Conservation (phyloP, 768 basidiomycete species). For the Calocybe indica region DNA sequence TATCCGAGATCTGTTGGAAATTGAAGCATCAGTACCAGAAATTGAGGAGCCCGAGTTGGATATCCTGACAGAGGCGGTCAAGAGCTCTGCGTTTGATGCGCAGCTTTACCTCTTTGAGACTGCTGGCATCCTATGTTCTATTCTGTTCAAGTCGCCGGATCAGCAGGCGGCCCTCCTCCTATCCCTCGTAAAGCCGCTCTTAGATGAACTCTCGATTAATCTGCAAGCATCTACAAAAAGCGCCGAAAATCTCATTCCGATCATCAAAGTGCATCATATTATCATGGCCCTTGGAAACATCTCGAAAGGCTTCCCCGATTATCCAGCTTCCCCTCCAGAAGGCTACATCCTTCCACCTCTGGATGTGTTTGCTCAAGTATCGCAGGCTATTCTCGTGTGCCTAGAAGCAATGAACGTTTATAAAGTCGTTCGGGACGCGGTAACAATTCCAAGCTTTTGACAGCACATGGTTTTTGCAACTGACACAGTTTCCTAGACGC, state of each 20-base stretch:
- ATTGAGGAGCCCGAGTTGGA: constrained; percentile 69
- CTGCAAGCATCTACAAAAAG: constrained; percentile 51
- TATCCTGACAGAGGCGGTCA: constrained; percentile 74
- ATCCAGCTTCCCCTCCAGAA: constrained; percentile 61
- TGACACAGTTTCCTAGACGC: constrained; percentile 47
- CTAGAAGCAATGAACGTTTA: constrained; percentile 85
- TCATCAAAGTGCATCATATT: constrained; percentile 85
- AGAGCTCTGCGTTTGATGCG: constrained; percentile 73
- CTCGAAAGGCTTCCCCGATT: constrained; percentile 95
- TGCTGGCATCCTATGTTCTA: constrained; percentile 74
- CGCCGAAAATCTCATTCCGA: constrained; percentile 63
- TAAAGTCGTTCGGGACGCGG: constrained; percentile 88
- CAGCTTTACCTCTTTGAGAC: constrained; percentile 96
- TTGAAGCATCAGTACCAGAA: constrained; percentile 74
- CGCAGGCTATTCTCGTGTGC: constrained; percentile 81
- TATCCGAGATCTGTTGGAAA: constrained; percentile 70
- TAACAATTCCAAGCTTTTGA: constrained; percentile 30
- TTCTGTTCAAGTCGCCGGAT: constrained; percentile 60
- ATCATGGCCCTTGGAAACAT: constrained; percentile 94
- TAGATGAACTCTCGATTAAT: constrained; percentile 62
- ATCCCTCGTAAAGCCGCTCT: constrained; percentile 76
- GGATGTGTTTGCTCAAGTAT: constrained; percentile 77
- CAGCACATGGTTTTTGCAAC: no score
- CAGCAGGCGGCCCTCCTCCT: constrained; percentile 65
- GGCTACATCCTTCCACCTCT: constrained; percentile 67